Conservation (phyloP, 2,329 filamentous ascomycete species). For the Monosporascus sp. region DNA sequence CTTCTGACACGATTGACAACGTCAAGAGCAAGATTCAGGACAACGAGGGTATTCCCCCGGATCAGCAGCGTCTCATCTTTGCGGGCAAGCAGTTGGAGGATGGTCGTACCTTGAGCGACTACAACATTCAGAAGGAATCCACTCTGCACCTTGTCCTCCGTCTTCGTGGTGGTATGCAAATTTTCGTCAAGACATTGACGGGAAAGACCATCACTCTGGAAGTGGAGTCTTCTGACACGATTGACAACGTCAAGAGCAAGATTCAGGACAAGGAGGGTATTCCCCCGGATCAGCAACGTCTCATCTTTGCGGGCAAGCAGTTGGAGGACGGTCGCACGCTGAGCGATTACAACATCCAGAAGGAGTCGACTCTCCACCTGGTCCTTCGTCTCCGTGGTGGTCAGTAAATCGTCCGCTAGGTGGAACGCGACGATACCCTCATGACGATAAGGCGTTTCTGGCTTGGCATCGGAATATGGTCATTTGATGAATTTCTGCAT, state of each 20-base stretch:
- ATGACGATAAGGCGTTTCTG: constrained; percentile 23
- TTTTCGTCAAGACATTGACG: constrained; percentile 45
- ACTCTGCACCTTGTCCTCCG: constrained; percentile 67
- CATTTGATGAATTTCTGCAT: constrained; percentile 2
- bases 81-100: constrained; percentile 70
- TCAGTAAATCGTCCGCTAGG: constrained; percentile 30
- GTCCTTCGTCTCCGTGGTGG: constrained; percentile 68
- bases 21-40: constrained; percentile 68
- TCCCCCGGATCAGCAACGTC: constrained; percentile 64
- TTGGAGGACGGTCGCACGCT: constrained; percentile 71
- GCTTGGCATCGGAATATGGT: constrained; percentile 10
- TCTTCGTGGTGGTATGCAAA: constrained; percentile 65
- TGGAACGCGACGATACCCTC: constrained; percentile 17
- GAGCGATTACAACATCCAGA: constrained; percentile 88
- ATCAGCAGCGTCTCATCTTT: constrained; percentile 67
- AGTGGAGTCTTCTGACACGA: no score
- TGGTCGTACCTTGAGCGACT: constrained; percentile 75
- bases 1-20: no score
- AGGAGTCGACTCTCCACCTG: constrained; percentile 66
- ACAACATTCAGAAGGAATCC: constrained; percentile 81
- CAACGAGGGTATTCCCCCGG: constrained; percentile 66
- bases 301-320: constrained; percentile 68
- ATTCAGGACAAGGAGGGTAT: constrained; percentile 71
- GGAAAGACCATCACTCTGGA: constrained; percentile 66
- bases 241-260: constrained; percentile 66